Evolutionary conservation across 768 basidiomycete genomes (phyloP).

Genomic region (Lactarius deliciosus): DNA sequence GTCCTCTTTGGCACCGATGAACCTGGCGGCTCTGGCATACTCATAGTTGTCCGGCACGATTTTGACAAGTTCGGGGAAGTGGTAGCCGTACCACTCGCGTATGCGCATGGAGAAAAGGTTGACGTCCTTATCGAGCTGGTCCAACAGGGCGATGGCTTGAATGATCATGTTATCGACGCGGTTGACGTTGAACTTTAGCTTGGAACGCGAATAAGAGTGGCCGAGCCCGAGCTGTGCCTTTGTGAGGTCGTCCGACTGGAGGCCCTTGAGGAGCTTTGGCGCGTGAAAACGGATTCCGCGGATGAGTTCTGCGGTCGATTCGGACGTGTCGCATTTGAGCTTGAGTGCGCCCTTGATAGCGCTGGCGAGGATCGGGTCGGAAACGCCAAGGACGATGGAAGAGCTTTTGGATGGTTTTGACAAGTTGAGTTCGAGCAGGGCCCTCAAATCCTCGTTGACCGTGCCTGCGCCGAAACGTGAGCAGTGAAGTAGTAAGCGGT

Average conservation of each 20-base stretch:
- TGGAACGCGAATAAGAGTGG: conserved; percentile 95
- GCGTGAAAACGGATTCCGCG: conserved; percentile 93
- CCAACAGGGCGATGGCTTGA: conserved; percentile 95
- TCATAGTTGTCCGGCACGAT: conserved; percentile 93
- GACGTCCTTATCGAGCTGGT: conserved; percentile 99
- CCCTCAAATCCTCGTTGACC: conserved; percentile 78
- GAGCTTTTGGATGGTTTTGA: conserved; percentile 72
- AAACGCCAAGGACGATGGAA: conserved; percentile 71
- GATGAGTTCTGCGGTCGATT: conserved; percentile 78
- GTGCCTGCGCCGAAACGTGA: conserved; percentile 54
- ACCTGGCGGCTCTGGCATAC: conserved; percentile 81
- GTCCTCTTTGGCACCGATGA: conserved; percentile 87
- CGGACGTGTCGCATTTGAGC: conserved; percentile 79
- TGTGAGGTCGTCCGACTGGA: conserved; percentile 82
- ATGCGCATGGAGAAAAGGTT: conserved; percentile 99
- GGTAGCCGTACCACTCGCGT: conserved; percentile 98
- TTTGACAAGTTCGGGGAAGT: conserved; percentile 94
- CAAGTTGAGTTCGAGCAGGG: conserved; percentile 85
- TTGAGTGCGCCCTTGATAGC: conserved; percentile 72
- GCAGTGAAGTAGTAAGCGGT: background rate
- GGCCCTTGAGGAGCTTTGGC: conserved; percentile 82
- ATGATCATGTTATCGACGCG: conserved; percentile 99
- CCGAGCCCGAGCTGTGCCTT: conserved; percentile 96
- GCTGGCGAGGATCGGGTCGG: conserved; percentile 70
- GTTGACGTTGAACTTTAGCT: conserved; percentile 98